These are phyloP conservation scores for Carallia brachiata DNA, from an alignment of 345 rosid species.

Conservation along the genomic window DNA sequence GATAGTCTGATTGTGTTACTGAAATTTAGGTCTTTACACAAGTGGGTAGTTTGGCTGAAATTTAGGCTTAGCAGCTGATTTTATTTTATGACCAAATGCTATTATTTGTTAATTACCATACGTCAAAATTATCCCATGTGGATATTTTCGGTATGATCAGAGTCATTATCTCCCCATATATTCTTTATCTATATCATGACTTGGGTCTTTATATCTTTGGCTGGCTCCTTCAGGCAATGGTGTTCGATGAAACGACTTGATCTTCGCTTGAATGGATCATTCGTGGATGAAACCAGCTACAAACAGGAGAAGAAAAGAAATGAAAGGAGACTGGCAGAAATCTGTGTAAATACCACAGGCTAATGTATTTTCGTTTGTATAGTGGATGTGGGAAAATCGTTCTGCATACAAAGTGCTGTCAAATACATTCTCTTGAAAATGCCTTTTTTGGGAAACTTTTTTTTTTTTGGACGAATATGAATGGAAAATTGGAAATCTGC, in stretches of 20 bases:
- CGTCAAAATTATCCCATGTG: too few relatives aligned
- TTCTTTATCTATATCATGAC: neutral
- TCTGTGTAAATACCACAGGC: conserved; percentile 44
- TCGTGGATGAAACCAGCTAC: conserved; percentile 34
- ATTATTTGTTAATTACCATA: too few relatives aligned
- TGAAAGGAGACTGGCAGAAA: conserved; percentile 18
- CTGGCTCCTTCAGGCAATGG: conserved; percentile 47
- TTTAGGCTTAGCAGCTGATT: too few relatives aligned
- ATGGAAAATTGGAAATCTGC: conserved; percentile 10
- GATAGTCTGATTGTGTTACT: too few relatives aligned
- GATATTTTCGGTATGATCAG: too few relatives aligned
- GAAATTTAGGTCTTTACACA: too few relatives aligned
- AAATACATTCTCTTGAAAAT: neutral
- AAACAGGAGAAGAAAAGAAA: conserved; percentile 13
- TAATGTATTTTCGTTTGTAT: conserved; percentile 24
- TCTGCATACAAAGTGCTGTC: conserved; percentile 8
- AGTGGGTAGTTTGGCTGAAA: too few relatives aligned
- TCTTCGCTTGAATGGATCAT: conserved; percentile 17
- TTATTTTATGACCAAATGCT: too few relatives aligned
- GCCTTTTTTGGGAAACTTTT: neutral
- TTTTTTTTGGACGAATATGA: neutral
- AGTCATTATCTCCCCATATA: neutral
- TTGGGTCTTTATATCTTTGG: neutral
- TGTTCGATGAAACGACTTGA: conserved; percentile 61
- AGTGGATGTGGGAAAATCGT: conserved; percentile 23